A percentile compares a stretch with the other conserved stretches of the same genome.
Evolutionary conservation across 192 early-diverging fungal species (phyloP).

Genomic region (Pilobolus umbonatus): DNA sequence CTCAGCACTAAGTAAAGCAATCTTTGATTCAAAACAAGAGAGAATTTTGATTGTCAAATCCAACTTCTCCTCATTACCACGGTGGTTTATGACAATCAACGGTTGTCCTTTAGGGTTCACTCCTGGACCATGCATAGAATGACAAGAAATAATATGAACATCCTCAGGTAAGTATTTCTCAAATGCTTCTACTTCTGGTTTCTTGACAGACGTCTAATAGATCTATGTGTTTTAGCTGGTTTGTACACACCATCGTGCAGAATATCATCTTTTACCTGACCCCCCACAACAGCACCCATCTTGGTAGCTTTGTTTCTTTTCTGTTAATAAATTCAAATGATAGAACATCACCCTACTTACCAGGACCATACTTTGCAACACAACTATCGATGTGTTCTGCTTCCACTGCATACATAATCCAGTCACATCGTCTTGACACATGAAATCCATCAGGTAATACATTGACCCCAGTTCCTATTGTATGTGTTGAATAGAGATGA

Average conservation of each 20-base stretch:
- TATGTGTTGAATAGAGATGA: not conserved
- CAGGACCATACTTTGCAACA: constrained; percentile 78
- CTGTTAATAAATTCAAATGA: not conserved
- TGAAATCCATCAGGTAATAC: constrained; percentile 79
- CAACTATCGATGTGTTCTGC: constrained; percentile 81
- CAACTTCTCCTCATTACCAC: constrained; percentile 58
- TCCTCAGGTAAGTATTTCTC: constrained; percentile 81
- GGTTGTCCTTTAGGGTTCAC: constrained; percentile 81
- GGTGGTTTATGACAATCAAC: constrained; percentile 77
- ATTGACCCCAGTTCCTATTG: constrained; percentile 44
- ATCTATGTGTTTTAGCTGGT: not conserved
- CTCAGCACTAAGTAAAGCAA: constrained; percentile 72
- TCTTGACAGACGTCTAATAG: constrained; percentile 94
- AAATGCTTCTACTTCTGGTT: constrained; percentile 89
- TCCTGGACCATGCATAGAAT: constrained; percentile 93
- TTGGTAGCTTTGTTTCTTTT: constrained; percentile 61
- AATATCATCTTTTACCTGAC: constrained; percentile 50
- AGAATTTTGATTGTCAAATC: constrained; percentile 59
- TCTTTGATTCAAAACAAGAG: constrained; percentile 70
- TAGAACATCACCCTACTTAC: constrained; percentile 34
- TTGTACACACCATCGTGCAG: not conserved
- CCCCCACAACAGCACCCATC: constrained; percentile 80
- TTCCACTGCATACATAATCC: constrained; percentile 93
- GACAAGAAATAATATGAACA: constrained; percentile 92
- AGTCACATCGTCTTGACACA: constrained; percentile 80